Conservation (phyloP, 2,329 filamentous ascomycete genomes). For the Alternaria infectoria region DNA sequence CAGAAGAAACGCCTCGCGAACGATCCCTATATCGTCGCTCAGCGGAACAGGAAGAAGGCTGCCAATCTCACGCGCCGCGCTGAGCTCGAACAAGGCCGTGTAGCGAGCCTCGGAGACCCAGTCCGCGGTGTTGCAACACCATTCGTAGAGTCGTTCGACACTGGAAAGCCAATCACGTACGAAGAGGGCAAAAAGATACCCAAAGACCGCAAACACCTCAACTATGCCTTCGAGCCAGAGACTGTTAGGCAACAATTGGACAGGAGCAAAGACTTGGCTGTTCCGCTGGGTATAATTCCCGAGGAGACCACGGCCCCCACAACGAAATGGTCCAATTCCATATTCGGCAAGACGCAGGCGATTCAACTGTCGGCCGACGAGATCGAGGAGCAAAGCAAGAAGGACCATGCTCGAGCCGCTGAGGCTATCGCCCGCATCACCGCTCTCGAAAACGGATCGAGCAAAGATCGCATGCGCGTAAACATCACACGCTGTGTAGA, state of each 20-base stretch:
- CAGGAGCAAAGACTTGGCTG: conserved; percentile 71
- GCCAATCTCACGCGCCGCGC: conserved; percentile 79
- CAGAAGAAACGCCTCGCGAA: conserved; percentile 67
- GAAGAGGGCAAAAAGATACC: conserved; percentile 28
- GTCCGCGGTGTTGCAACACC: conserved; percentile 79
- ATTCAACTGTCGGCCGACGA: conserved; percentile 26
- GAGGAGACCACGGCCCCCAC: conserved; percentile 1
- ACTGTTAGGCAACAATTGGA: conserved; percentile 72
- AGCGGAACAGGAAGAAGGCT: conserved; percentile 81
- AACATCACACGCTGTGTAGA: conserved; percentile 87
- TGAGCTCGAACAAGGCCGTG: conserved; percentile 70
- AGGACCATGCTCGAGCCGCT: conserved; percentile 69
- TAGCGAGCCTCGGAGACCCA: conserved; percentile 73
- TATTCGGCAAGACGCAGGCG: conserved; percentile 4
- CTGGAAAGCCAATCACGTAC: conserved; percentile 52
- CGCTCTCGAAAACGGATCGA: conserved; percentile 75
- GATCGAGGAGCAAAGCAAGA: conserved; percentile 25
- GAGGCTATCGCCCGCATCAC: conserved; percentile 83
- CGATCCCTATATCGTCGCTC: conserved; percentile 83
- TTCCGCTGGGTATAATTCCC: conserved; percentile 52
- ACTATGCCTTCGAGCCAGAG: conserved; percentile 73
- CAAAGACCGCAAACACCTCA: conserved; percentile 61
- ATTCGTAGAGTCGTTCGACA: conserved; percentile 82
- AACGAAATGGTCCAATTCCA: conserved; percentile 13
- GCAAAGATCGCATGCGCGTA: conserved; percentile 77